Conservation (phyloP, 2,329 filamentous ascomycete species). For the Cryphonectria carpinicola region DNA sequence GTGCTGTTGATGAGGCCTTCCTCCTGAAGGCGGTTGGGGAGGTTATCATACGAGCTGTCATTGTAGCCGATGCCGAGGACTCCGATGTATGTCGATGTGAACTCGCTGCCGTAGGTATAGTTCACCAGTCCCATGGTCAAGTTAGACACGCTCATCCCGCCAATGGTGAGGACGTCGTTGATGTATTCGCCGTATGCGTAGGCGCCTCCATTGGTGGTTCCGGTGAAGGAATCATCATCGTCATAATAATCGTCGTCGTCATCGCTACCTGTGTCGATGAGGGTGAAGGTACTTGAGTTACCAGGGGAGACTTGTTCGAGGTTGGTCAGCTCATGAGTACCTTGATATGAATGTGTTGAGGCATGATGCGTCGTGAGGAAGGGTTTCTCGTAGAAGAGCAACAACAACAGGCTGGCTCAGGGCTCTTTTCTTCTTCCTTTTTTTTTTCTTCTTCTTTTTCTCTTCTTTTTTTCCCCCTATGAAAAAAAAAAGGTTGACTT, state of each 20-base stretch:
- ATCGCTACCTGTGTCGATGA: slow-evolving; percentile 21
- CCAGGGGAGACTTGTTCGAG: slow-evolving; percentile 27
- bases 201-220: slow-evolving; percentile 24
- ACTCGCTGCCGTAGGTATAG: slow-evolving; percentile 2
- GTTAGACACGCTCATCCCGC: slow-evolving; percentile 34
- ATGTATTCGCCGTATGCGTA: slow-evolving; percentile 33
- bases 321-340: slow-evolving; percentile 19
- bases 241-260: slow-evolving; percentile 17
- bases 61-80: slow-evolving; percentile 38
- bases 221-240: slow-evolving; percentile 18
- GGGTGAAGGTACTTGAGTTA: slow-evolving; percentile 32
- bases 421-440: background rate
- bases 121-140: slow-evolving; percentile 36
- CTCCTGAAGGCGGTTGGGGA: slow-evolving; percentile 36
- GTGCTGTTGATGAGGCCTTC: slow-evolving; percentile 35
- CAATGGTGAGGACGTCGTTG: slow-evolving; percentile 36
- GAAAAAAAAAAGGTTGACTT: background rate
- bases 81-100: slow-evolving; percentile 31
- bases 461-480: too few species aligned
- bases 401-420: background rate
- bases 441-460: too few species aligned
- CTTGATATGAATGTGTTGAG: background rate
- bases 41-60: slow-evolving; percentile 24
- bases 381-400: background rate
- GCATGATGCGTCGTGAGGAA: background rate